A percentile compares a stretch with the other conserved stretches of the same genome.
These are phyloP conservation scores for Fomitopsis pinicola DNA, from an alignment of 1,284 basidiomycete species.

Conservation along the genomic window DNA sequence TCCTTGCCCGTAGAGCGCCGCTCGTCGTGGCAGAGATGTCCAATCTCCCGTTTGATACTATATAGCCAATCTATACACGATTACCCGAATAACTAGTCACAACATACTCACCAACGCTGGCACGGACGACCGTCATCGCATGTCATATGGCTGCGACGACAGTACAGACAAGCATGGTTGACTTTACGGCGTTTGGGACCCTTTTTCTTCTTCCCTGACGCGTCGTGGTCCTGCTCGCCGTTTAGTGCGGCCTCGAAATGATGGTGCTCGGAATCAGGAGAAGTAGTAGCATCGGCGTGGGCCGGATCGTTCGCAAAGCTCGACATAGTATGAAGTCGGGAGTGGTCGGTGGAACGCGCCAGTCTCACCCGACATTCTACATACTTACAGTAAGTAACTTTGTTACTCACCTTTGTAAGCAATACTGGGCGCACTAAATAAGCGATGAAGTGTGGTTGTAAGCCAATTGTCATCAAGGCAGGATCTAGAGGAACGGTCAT, in stretches of 20 bases:
- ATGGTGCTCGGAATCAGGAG: conserved; percentile 19
- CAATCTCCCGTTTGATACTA: conserved; percentile 90
- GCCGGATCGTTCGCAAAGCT: conserved; percentile 29
- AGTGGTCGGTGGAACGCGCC: conserved; percentile 16
- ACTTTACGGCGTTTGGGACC: conserved; percentile 69
- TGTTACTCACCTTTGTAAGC: background rate
- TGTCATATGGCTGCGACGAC: conserved; percentile 90
- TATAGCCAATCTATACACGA: background rate
- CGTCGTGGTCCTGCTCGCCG: conserved; percentile 21
- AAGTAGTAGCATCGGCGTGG: conserved; percentile 23
- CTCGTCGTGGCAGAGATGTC: conserved; percentile 88
- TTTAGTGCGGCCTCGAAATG: conserved; percentile 14
- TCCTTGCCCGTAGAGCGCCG: conserved; percentile 51
- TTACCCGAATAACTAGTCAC: background rate
- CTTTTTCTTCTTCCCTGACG: conserved; percentile 27
- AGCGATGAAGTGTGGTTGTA: too few relatives aligned
- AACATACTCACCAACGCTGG: conserved; percentile 73
- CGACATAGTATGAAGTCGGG: conserved; percentile 25
- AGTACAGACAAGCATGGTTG: conserved; percentile 92
- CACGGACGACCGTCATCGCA: conserved; percentile 89
- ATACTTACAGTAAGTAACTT: background rate
- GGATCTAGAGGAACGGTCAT: too few relatives aligned
- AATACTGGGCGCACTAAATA: too few relatives aligned
- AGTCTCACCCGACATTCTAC: background rate
- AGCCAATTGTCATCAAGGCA: too few relatives aligned